Evolutionary conservation across 1,284 basidiomycete genomes (phyloP), one percentile per base, ranked within the genome.

Genomic region (Cryptococcus maquisensis): DNA sequence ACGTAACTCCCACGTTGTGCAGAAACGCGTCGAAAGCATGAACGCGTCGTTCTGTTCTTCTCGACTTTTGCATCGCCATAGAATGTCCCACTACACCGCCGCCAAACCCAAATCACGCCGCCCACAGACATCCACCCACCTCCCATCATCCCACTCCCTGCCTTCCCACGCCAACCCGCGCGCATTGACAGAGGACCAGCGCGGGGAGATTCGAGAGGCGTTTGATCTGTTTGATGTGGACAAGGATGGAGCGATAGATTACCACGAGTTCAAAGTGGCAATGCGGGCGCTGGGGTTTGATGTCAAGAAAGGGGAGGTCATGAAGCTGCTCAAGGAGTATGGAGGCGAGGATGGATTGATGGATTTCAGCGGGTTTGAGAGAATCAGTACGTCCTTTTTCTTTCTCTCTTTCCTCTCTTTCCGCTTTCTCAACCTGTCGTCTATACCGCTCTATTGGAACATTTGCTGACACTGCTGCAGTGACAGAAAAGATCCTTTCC

Each of bases 161-260:
- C 47, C 32, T 28, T 51, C 40, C 40, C 45, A 15, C 39, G 47
- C 38, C 43, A 32, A 41, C 20, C n/a, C 39, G 20, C 49, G 40
- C 26, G 37, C n/a, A 39, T 84, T 98, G 41, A 85, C 87, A 3
- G 94, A 97, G 55, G 94, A 98, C 73, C 94, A 98, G 74, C 89
- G 91, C 66, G 87, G 92, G 69, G 95, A 99, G 78, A 96, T 98
- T 65, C 93, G 93, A 73, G 96, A 99, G 72, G 96, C 96, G 0
- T 99, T 99, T 71, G 94, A 98, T 76, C 85, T 98, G 54, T 99
- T 99, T 72, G 96, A 98, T 78, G 91, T 92, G 35, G 95, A 98
- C 82, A 97, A 97, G 80, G 95, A 98, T 70, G 91, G 92, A n/a
- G 86, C 82, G 50, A 82, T 96, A 59, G 93, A 95, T 78, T 98